Evolutionary conservation across 208 protist species (phyloP).

Genomic region (Trichomonas tenax): DNA sequence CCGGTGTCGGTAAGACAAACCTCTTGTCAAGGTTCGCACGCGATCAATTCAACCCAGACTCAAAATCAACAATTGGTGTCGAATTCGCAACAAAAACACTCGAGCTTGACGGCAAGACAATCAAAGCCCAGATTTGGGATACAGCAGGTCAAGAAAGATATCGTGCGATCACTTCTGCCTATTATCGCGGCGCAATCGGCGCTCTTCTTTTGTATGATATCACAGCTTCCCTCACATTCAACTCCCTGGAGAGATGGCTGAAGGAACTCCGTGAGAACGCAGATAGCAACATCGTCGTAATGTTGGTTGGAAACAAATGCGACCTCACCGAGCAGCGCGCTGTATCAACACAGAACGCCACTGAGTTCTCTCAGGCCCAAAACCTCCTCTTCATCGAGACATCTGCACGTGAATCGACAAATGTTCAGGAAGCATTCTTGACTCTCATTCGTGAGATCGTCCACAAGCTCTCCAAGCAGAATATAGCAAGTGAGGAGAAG

Average conservation of each 20-base stretch:
- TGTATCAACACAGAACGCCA: constrained; percentile 33
- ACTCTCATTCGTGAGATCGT: neutral
- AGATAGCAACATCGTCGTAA: constrained; percentile 68
- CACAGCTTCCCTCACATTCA: constrained; percentile 58
- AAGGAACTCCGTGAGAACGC: constrained; percentile 87
- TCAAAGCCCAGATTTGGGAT: constrained; percentile 49
- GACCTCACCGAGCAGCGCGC: constrained; percentile 50
- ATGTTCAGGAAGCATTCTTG: constrained; percentile 90
- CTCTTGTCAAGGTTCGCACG: constrained; percentile 43
- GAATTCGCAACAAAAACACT: constrained; percentile 46
- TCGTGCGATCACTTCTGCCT: constrained; percentile 31
- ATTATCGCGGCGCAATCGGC: constrained; percentile 25
- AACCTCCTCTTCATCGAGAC: constrained; percentile 89
- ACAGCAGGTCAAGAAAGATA: constrained; percentile 24
- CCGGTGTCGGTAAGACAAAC: constrained; percentile 45
- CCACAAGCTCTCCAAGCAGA: neutral
- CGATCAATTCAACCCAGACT: constrained; percentile 39
- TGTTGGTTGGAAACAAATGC: constrained; percentile 95
- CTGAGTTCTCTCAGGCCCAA: constrained; percentile 28
- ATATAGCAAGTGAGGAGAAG: neutral
- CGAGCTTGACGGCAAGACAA: constrained; percentile 33
- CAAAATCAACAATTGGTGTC: constrained; percentile 50
- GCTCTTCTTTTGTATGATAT: constrained; percentile 20
- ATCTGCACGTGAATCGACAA: constrained; percentile 85
- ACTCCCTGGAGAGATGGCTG: constrained; percentile 87